phyloP scores from a whole-genome alignment of 805 yeast genomes.

The Schizosaccharomyces lindneri region DNA sequence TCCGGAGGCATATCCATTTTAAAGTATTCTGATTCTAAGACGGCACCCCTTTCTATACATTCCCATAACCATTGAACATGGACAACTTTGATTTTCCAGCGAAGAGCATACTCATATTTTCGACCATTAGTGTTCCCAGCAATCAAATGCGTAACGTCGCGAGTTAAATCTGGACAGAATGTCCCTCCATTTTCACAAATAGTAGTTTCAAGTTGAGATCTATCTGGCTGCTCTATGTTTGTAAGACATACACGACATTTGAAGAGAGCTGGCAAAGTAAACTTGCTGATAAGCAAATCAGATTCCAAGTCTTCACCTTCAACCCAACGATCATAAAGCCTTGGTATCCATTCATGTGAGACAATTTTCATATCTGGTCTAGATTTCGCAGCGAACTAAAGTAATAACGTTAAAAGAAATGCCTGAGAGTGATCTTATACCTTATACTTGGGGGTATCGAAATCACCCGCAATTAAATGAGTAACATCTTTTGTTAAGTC shows the following conservation, averaged over 20 bases:
- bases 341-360: constrained; percentile 20
- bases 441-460: constrained; percentile 27
- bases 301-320: constrained; percentile 20
- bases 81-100: constrained; percentile 18
- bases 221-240: constrained; percentile 10
- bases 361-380: constrained; percentile 29
- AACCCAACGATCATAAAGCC: constrained; percentile 27
- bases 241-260: constrained; percentile 16
- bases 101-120: constrained; percentile 15
- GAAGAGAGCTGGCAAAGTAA: constrained; percentile 11
- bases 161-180: constrained; percentile 10
- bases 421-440: background rate
- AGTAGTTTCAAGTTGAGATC: constrained; percentile 8
- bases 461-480: constrained; percentile 26
- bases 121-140: constrained; percentile 11
- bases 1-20: constrained; percentile 11
- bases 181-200: constrained; percentile 13
- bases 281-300: constrained; percentile 5
- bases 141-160: constrained; percentile 11
- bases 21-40: constrained; percentile 17
- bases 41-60: constrained; percentile 18
- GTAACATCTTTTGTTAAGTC: constrained; percentile 27
- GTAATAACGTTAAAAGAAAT: background rate
- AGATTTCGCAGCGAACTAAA: constrained; percentile 17
- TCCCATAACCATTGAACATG: constrained; percentile 21